Percentiles rank a stretch among this genome's conserved stretches.
Evolutionary conservation across 2,329 filamentous ascomycete species (phyloP).

Genomic region (Aspergillus transmontanensis): DNA sequence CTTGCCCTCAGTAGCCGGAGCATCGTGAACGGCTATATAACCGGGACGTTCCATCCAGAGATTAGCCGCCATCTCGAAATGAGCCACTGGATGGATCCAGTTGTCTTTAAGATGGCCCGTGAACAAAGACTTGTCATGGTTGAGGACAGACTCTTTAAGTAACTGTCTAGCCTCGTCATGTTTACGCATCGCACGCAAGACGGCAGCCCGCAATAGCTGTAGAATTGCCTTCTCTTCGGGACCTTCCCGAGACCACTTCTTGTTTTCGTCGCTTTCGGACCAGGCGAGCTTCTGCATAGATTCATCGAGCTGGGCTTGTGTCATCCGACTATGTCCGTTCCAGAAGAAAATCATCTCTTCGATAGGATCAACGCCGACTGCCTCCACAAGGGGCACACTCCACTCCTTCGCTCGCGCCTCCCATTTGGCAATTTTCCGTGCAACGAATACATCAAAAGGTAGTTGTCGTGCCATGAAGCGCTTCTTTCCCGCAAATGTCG

Average conservation of each 20-base stretch:
- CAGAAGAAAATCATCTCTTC: constrained; percentile 94
- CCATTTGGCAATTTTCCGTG: constrained; percentile 86
- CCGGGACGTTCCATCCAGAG: constrained; percentile 69
- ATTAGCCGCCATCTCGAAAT: constrained; percentile 85
- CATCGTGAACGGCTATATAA: constrained; percentile 39
- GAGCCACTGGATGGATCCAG: constrained; percentile 72
- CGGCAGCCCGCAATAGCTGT: constrained; percentile 66
- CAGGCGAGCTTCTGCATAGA: constrained; percentile 69
- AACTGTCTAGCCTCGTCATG: constrained; percentile 66
- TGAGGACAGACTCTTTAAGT: constrained; percentile 65
- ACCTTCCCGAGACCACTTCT: constrained; percentile 54
- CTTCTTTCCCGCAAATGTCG: constrained; percentile 78
- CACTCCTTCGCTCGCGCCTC: constrained; percentile 71
- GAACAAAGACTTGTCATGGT: constrained; percentile 56
- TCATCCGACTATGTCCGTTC: constrained; percentile 86
- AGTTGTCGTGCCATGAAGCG: constrained; percentile 86
- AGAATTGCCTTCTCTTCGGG: constrained; percentile 66
- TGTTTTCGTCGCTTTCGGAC: constrained; percentile 62
- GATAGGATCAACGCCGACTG: constrained; percentile 75
- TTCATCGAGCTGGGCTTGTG: constrained; percentile 61
- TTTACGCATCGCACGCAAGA: constrained; percentile 65
- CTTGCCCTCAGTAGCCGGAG: constrained; percentile 5
- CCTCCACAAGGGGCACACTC: constrained; percentile 72
- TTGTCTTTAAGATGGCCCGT: constrained; percentile 54
- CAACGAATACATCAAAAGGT: constrained; percentile 84